Evolutionary conservation across 164 flowering plant genomes (phyloP), one percentile per base, ranked within the genome.

Genomic region (Stephania yunnanensis): DNA sequence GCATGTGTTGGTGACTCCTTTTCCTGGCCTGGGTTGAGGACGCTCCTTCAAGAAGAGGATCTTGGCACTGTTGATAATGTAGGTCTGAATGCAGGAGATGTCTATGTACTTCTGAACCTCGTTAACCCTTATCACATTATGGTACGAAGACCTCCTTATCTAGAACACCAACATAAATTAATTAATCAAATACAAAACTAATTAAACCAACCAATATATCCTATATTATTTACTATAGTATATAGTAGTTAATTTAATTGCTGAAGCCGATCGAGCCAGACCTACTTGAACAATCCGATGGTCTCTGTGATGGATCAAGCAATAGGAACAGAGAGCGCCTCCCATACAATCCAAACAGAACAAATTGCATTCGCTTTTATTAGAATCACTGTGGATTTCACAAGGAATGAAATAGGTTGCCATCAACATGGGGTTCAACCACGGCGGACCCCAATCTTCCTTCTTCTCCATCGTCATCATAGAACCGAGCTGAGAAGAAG

Each of bases 101-200:
- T 90, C 97, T n/a, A 92, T 69, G 79, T 75, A 79, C 74, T 85
- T 92, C 81, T 90, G 97, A 73, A 92, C 86, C 82, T 92, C 97
- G 17, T 80, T 80, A 3, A 89, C 92, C 78, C 97, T 83, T 46
- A 92, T 86, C 81, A 92, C 97, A 75, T 92, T 83, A 73, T 92
- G 93, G 84, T 92, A 92, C 0, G 97, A 92, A 2, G 97, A 92
- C 74, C 91, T 79, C 85, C 97, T 83, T 78, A 90, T 92, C 94
- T 92, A 52, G 15, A 15, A 50, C 15, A 15, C 55, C 55, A 11
- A 9, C 55, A 50, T 0, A 50, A 15, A 9, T 50, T 50, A 10
- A 50, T 9, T 50, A 15, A 15, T 2, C 4, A 50, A 29, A 22
- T 20, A 1, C 7, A 50, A 8, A 58, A 29, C 44, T 10, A 1